Evolutionary conservation across 495 filamentous ascomycete species (phyloP), one percentile per base, ranked within the genome.

Genomic region (Glarea lozoyensis): DNA sequence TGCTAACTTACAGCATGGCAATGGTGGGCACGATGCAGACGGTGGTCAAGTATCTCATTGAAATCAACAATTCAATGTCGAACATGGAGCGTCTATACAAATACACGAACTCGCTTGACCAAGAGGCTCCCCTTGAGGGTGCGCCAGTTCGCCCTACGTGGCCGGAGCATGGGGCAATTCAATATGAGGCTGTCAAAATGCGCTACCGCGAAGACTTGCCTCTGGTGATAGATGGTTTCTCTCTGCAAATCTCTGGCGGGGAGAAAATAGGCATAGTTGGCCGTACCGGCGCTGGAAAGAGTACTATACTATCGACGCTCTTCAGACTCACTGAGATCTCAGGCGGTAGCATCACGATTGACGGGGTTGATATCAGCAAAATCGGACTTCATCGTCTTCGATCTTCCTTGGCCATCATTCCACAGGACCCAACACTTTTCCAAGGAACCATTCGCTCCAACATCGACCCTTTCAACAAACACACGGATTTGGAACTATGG

Each of bases 21-120:
- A 89, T 95, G 45, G 84, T 89, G n/a, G 83, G 88, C 64, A 85
- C 92, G 81, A 73, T 95, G 33, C 87, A 93, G 56, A 92, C 92
- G 60, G 86, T 85, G 3, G 84, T 96, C 12, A 78, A 86, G 22
- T 88, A 95, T 63, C 73, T 94, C 23, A 87, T 89, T 27, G 90
- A 96, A 57, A 84, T 94, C 18, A 88, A 97, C 59, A 95, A 94
- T 65, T 79, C 82, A 56, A 94, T 97, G 88, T 94, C 90, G 53
- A 75, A 89, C 0, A 87, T 87, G 1, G 89, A 96, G 58, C 83
- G 89, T n/a, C 67, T 96, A n/a, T 72, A 85, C 60, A 82, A 90
- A 63, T 96, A 96, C 58, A 85, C 84, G 36, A 84, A 73, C 2
- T 50, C 84, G 38, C 76, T 95, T 2, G 84, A 88, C 37, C 76